Evolutionary conservation across 352 stramenopile genomes (phyloP).

Genomic region (Saprolegnia diclina): DNA sequence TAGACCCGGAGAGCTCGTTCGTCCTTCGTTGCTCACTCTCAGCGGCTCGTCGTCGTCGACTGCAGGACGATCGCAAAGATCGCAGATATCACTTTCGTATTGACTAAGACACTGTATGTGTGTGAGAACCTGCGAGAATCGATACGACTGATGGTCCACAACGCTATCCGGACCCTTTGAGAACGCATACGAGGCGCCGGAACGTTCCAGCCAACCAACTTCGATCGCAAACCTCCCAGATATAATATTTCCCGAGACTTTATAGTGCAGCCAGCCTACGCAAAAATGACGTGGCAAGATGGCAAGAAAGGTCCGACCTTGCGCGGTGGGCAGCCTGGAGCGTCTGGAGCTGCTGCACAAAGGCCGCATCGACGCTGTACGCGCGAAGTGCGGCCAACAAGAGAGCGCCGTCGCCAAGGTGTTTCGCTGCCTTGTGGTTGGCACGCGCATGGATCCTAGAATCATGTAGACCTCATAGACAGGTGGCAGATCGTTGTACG

Average conservation of each 20-base stretch:
- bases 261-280: neutral
- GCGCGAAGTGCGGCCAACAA: neutral
- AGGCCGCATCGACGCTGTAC: neutral
- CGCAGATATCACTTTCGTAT: neutral
- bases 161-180: neutral
- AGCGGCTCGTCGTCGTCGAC: too few species aligned
- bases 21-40: too few species aligned
- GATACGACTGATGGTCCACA: neutral
- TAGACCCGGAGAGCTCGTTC: too few species aligned
- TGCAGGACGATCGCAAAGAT: too few species aligned
- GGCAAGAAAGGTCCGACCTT: neutral
- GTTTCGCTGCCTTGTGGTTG: neutral
- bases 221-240: neutral
- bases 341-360: neutral
- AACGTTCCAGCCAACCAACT: slow-evolving; percentile 1
- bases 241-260: neutral
- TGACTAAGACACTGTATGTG: neutral
- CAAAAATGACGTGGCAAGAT: neutral
- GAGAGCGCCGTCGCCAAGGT: neutral
- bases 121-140: neutral
- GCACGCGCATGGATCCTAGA: neutral
- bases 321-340: neutral
- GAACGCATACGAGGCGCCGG: neutral
- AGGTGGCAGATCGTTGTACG: neutral
- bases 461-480: neutral